Conservation (phyloP, 306 rosid species). For the Vigna nakashimae region DNA sequence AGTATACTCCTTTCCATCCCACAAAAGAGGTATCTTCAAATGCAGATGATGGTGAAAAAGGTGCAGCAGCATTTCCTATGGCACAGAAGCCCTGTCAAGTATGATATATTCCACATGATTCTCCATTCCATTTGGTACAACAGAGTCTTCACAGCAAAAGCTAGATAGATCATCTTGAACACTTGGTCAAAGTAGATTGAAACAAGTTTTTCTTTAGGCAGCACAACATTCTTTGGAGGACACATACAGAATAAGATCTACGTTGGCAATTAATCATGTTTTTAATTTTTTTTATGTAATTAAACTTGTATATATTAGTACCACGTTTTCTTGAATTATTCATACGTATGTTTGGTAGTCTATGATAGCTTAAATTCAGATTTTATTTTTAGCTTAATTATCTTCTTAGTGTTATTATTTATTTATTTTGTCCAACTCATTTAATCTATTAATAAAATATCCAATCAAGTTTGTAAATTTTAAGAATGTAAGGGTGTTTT, state of each 20-base stretch:
- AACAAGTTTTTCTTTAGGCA: neutral
- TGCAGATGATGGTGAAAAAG: conserved; percentile 78
- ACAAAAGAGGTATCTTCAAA: conserved; percentile 59
- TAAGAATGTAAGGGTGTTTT: too few relatives aligned
- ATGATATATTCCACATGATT: conserved; percentile 92
- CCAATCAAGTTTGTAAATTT: too few relatives aligned
- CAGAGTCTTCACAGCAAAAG: conserved; percentile 62
- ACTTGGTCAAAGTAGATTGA: neutral
- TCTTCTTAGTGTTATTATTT: too few relatives aligned
- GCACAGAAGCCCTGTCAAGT: conserved; percentile 78
- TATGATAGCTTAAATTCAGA: neutral
- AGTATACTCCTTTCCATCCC: conserved; percentile 78
- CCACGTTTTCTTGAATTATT: neutral
- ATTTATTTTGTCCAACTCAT: too few relatives aligned
- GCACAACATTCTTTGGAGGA: neutral
- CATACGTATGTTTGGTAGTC: neutral
- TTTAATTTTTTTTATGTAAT: conserved; percentile 27
- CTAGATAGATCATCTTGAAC: conserved; percentile 33
- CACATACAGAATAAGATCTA: neutral
- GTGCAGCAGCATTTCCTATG: conserved; percentile 92
- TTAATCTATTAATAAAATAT: too few relatives aligned
- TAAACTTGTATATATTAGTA: conserved; percentile 19
- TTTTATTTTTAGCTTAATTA: neutral
- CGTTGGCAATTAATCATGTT: conserved; percentile 11
- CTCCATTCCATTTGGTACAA: conserved; percentile 91